Evolutionary conservation across 257 asterid species (phyloP), one percentile per base, ranked within the genome.

Genomic region (Nicotiana benthamiana): DNA sequence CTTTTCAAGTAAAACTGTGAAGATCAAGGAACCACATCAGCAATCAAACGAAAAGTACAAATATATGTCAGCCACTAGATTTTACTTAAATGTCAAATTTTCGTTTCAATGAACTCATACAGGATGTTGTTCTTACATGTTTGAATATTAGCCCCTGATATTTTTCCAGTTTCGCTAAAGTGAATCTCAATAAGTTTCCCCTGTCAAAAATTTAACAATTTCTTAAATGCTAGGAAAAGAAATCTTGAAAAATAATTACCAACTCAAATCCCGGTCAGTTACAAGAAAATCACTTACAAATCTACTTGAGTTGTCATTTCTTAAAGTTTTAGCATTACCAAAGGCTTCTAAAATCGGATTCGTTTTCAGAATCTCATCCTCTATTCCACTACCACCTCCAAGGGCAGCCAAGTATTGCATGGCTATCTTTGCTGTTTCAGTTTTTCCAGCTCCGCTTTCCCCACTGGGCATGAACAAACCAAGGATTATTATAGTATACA

Each of bases 361-460:
- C 27, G 99, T 96, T 89, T 96, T 94, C 87, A 96, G 77, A 87
- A 96, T 96, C 87, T 94, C 99, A 76, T 94, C 87, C 91, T 96
- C 98, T 77, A 96, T 94, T 80, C 99, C 99, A 84, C 97, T 92
- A 63, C 99, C 99, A 83, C 99, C 99, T 81, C 98, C 98, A 62
- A 94, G 88, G 68, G 99, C 90, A 84, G 99, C 99, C 92, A 96
- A 86, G 89, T 96, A 96, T 85, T 96, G 99, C 99, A 96, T 96
- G 79, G 97, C 97, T 87, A 96, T 96, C 87, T 96, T 96, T 83
- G 99, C 99, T 13, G 99, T 96, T 88, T 96, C 99, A 9, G 99
- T 96, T 88, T 96, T 96, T 61, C 99, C 99, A 82, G 99, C 99
- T 89, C 99, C 99, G 85, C 99, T 96, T 87, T 96, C 99, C 85